phyloP scores from a whole-genome alignment of 2,329 filamentous ascomycete genomes.

The Rugonectria rugulosa region DNA sequence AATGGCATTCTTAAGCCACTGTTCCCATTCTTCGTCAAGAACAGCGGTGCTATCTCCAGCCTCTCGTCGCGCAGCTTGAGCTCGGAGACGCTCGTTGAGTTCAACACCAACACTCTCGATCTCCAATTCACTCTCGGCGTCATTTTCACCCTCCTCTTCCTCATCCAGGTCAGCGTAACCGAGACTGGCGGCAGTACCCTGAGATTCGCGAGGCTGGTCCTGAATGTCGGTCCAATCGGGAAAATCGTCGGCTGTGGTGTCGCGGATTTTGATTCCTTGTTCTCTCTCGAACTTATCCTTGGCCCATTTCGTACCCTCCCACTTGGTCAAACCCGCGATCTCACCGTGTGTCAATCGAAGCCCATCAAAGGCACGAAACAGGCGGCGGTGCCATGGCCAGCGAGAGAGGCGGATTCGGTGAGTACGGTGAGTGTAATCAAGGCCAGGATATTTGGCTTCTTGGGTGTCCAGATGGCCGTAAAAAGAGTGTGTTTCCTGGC shows the following conservation, averaged over 20 bases:
- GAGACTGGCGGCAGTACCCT: constrained; percentile 22
- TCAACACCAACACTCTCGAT: constrained; percentile 65
- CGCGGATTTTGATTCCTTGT: constrained; percentile 72
- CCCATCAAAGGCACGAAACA: constrained; percentile 78
- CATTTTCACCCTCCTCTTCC: constrained; percentile 46
- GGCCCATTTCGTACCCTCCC: constrained; percentile 86
- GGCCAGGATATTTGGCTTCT: constrained; percentile 82
- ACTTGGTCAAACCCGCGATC: constrained; percentile 76
- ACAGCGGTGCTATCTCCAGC: constrained; percentile 65
- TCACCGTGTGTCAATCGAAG: constrained; percentile 74
- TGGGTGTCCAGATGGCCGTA: constrained; percentile 81
- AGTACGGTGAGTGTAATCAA: constrained; percentile 77
- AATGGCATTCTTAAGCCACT: constrained; percentile 75
- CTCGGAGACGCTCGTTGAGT: constrained; percentile 70
- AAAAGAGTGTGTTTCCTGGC: constrained; percentile 79
- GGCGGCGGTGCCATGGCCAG: constrained; percentile 77
- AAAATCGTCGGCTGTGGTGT: constrained; percentile 76
- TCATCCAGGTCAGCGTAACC: constrained; percentile 31
- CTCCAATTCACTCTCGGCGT: constrained; percentile 62
- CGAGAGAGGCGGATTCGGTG: constrained; percentile 81
- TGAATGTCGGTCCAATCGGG: constrained; percentile 57
- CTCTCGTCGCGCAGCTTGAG: constrained; percentile 68
- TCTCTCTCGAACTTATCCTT: constrained; percentile 82
- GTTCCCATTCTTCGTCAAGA: constrained; percentile 77
- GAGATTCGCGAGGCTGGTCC: constrained; percentile 26